Percentiles rank a stretch among this genome's conserved stretches.
Conservation (phyloP, 2,329 filamentous ascomycete species). For the Aspergillus cejpii region DNA sequence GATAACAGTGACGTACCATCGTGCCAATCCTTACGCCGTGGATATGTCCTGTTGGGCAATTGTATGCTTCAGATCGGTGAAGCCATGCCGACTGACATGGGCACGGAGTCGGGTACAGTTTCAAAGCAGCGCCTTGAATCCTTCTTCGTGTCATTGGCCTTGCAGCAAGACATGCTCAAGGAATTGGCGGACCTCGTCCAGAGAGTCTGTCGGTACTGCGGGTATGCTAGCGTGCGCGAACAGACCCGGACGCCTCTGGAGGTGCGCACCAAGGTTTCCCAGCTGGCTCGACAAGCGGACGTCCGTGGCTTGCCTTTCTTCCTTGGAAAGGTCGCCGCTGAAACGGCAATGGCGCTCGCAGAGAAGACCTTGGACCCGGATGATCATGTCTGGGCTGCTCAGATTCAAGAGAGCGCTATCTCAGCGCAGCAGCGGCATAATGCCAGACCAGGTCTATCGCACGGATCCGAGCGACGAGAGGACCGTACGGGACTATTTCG, state of each 20-base stretch:
- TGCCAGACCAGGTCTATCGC: slow-evolving; percentile 6
- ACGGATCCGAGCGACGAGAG: slow-evolving; percentile 11
- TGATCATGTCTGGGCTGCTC: slow-evolving; percentile 36
- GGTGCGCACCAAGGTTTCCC: slow-evolving; percentile 24
- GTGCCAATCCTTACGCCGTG: slow-evolving; percentile 27
- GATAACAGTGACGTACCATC: slow-evolving; percentile 10
- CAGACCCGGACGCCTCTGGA: slow-evolving; percentile 21
- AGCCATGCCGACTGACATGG: slow-evolving; percentile 6
- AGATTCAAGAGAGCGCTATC: slow-evolving; percentile 32
- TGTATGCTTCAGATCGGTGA: slow-evolving; percentile 27
- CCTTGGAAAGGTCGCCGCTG: slow-evolving; percentile 33
- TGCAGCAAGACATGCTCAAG: slow-evolving; percentile 28
- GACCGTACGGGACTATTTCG: slow-evolving; percentile 33
- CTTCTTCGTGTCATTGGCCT: slow-evolving; percentile 25
- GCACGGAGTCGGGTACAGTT: slow-evolving; percentile 8
- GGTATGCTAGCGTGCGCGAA: slow-evolving; percentile 20
- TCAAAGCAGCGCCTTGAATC: slow-evolving; percentile 24
- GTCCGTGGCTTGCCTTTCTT: slow-evolving; percentile 22
- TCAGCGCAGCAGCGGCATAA: slow-evolving; percentile 14
- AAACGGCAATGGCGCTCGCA: slow-evolving; percentile 38
- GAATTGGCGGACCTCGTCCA: slow-evolving; percentile 31
- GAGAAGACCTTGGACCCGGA: slow-evolving; percentile 34
- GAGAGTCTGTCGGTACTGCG: slow-evolving; percentile 32
- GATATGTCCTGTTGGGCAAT: slow-evolving; percentile 29
- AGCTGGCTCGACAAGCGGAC: slow-evolving; percentile 18